These are phyloP conservation scores for Boletus reticuloceps DNA, from an alignment of 768 basidiomycete genomes.

Conservation along the genomic window DNA sequence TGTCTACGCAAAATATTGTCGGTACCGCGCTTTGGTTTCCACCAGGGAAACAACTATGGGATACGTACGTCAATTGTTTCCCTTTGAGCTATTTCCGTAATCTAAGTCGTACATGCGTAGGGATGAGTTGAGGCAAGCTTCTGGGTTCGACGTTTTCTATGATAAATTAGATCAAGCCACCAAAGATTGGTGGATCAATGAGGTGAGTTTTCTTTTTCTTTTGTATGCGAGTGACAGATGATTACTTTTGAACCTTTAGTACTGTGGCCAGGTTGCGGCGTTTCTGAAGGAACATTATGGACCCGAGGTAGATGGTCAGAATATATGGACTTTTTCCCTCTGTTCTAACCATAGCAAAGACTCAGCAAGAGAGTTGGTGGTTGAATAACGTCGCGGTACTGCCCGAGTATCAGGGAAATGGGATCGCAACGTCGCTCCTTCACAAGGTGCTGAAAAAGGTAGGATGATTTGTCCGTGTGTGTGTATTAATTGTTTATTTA, in stretches of 20 bases:
- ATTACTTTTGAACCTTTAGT: background rate
- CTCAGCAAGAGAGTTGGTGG: background rate
- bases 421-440: background rate
- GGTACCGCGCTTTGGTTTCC: constrained; percentile 6
- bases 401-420: constrained; percentile 1
- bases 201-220: background rate
- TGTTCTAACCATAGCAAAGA: background rate
- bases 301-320: background rate
- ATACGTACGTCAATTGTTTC: background rate
- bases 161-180: background rate
- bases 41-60: background rate
- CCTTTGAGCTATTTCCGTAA: too few relatives aligned
- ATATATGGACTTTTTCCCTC: too few relatives aligned
- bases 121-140: background rate
- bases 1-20: background rate
- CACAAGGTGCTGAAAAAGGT: background rate
- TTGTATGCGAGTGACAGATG: too few relatives aligned
- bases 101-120: background rate
- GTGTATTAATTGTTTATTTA: background rate
- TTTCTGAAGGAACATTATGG: background rate
- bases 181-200: constrained; percentile 4
- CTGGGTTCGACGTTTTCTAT: background rate
- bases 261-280: background rate
- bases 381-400: constrained; percentile 1
- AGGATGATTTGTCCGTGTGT: background rate